Base-by-base conservation (phyloP, 768 basidiomycete genomes). In the Lanmaoa pseudosensibilis region DNA sequence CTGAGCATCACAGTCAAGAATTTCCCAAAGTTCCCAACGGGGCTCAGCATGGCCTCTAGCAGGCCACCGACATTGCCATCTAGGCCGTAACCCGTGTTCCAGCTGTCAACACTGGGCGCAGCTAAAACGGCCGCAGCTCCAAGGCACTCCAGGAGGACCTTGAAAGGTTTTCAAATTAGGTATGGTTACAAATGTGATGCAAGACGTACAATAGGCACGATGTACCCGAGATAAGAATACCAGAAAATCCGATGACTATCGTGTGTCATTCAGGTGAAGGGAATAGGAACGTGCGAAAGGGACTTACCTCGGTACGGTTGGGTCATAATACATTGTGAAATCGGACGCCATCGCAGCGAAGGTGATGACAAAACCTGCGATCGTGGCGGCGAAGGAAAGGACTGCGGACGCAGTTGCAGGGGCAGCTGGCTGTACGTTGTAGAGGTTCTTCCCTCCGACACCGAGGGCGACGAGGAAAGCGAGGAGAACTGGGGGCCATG, bases 401-500 rank as follows among this genome's bases (percentile, higher is more conserved):
- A 93, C 67, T 1, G 75, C 64, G 0, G 71, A 57, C 1, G 83
- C 82, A 2, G 83, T 80, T 2, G 86, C 83, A 1, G 90, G 84
- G 11, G 65, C 72, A 1, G 75, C 71, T 1, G 82, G 74, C 0
- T 36, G 78, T 2, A 75, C 76, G 49, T 76, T 79, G 16, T 73
- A 72, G 12, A 94, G 74, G 60, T 92, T 78, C 59, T 88, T 86
- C 0, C 85, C 90, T 0, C 89, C 84, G n/a, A 90, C 76, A 4
- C 87, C 90, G 13, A 88, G 72, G 10, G 83, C 83, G 50, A 93
- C 80, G 33, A 91, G 60, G 67, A 86, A 92, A 10, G 85, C 81
- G 50, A 93, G 73, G n/a, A 90, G 65, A 18, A 90, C 81, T 0
- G 92, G 92, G 18, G 92, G 77, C 90, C 91, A 92, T 2, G 86